Evolutionary conservation across 768 basidiomycete species (phyloP).

Genomic region (Arthromyces matolae): DNA sequence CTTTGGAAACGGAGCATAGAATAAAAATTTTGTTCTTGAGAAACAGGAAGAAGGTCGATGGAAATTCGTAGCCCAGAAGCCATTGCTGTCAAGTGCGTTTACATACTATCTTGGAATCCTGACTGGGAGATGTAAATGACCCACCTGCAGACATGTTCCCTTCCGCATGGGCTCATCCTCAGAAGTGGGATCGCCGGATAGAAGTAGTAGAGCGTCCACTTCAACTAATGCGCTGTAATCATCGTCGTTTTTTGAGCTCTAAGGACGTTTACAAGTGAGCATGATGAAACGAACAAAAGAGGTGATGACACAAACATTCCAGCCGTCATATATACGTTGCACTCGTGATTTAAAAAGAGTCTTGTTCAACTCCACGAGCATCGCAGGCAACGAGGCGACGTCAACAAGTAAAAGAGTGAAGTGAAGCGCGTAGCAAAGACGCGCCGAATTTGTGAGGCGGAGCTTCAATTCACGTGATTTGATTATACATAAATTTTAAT

Average conservation of each 20-base stretch:
- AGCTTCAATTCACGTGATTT: conserved; percentile 20
- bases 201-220: conserved; percentile 64
- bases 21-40: conserved; percentile 73
- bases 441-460: conserved; percentile 24
- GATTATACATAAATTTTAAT: conserved; percentile 18
- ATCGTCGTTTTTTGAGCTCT: conserved; percentile 67
- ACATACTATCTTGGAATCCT: conserved; percentile 4
- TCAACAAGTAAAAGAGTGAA: conserved; percentile 13
- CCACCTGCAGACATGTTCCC: conserved; percentile 87
- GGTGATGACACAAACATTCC: conserved; percentile 47
- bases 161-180: conserved; percentile 92
- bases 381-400: conserved; percentile 23
- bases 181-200: conserved; percentile 72
- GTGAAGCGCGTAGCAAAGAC: conserved; percentile 20
- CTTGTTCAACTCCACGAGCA: conserved; percentile 76
- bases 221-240: conserved; percentile 68
- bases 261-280: conserved; percentile 13
- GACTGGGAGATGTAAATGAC: conserved; percentile 19
- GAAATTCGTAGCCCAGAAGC: conserved; percentile 97
- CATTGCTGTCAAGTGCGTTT: conserved; percentile 64
- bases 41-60: conserved; percentile 86
- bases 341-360: conserved; percentile 51
- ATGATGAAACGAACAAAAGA: conserved; percentile 10
- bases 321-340: conserved; percentile 55
- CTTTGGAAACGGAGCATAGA: conserved; percentile 86